phyloP scores from a whole-genome alignment of 345 rosid genomes.

The Salix koriyanagi region DNA sequence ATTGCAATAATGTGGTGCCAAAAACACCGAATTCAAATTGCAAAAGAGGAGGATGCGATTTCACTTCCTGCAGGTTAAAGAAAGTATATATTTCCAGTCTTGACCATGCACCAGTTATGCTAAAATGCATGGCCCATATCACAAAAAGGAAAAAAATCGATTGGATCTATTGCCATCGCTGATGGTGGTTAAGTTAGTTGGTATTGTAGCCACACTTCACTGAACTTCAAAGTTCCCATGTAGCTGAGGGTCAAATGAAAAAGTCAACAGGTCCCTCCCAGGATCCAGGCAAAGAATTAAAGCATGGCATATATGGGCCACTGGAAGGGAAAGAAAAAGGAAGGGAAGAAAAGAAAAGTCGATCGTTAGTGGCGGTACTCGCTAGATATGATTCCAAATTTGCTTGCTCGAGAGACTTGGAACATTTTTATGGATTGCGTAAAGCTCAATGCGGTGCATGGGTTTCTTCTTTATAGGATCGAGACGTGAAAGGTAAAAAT shows the following conservation, averaged over 20 bases:
- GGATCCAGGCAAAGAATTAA: constrained; percentile 1
- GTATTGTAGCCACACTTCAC: constrained; percentile 13
- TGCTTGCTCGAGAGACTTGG: constrained; percentile 46
- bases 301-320: constrained; percentile 16
- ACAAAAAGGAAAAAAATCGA: not conserved
- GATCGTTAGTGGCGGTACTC: not conserved
- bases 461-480: not conserved
- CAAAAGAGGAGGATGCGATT: not conserved
- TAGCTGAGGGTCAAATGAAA: not conserved
- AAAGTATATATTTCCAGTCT: not conserved
- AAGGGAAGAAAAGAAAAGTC: not conserved
- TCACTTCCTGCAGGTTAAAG: not conserved
- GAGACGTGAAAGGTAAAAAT: constrained; percentile 20
- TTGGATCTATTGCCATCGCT: constrained; percentile 2
- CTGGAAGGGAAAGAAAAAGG: not conserved
- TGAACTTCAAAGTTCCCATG: not conserved
- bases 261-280: not conserved
- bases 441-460: constrained; percentile 24
- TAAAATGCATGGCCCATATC: constrained; percentile 1
- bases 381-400: constrained; percentile 13
- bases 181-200: constrained; percentile 29
- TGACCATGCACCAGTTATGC: not conserved
- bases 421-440: constrained; percentile 40
- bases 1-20: not conserved
- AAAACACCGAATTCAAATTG: not conserved